These are phyloP conservation scores for Leccinum solheimii DNA, from an alignment of 1,284 basidiomycete species.

Conservation along the genomic window DNA sequence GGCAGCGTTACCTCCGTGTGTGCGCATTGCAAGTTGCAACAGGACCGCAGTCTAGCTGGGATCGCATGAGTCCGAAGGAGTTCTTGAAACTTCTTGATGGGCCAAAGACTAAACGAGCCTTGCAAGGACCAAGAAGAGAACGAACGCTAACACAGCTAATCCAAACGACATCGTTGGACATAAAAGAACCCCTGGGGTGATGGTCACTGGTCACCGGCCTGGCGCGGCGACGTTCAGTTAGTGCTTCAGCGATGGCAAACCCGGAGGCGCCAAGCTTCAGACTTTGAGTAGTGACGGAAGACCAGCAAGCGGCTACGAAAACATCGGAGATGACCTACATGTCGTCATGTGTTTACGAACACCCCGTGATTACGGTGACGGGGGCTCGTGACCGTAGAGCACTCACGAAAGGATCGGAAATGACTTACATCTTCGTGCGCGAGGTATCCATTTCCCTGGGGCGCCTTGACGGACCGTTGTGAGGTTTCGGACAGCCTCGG, in stretches of 20 bases:
- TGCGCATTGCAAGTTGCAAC: background rate
- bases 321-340: background rate
- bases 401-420: background rate
- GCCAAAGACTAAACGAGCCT: background rate
- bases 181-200: background rate
- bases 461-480: background rate
- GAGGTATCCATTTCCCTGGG: background rate
- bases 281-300: background rate
- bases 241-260: background rate
- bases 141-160: background rate
- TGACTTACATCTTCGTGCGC: background rate
- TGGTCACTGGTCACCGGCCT: background rate
- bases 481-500: background rate
- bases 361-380: background rate
- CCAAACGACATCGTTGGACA: background rate
- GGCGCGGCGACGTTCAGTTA: background rate
- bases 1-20: conserved; percentile 1
- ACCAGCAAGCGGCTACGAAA: background rate
- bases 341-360: background rate
- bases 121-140: background rate
- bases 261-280: background rate
- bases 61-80: conserved; percentile 7
- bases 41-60: conserved; percentile 21
- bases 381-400: conserved; percentile 3
- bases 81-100: conserved; percentile 10